Evolutionary conservation across 176 grass and related monocot genomes (phyloP).

Genomic region (Carex littledalei): DNA sequence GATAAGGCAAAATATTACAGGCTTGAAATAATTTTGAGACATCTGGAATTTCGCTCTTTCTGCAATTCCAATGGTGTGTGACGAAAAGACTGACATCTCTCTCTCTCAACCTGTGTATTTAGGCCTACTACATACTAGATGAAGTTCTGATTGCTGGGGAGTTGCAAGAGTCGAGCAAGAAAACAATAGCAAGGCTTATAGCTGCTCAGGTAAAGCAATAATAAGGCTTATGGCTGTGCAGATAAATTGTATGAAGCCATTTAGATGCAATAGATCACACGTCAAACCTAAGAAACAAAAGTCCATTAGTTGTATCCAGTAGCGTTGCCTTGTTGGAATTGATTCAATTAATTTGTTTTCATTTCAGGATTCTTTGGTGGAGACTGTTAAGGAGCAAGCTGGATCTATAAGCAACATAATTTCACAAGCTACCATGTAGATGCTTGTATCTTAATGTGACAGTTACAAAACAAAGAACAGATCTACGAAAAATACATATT

Average conservation of each 20-base stretch:
- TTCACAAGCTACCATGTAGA: slow-evolving; percentile 61
- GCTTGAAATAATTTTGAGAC: neutral
- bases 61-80: neutral
- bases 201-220: slow-evolving; percentile 65
- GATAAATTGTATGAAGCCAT: slow-evolving; percentile 28
- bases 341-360: neutral
- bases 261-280: slow-evolving; percentile 27
- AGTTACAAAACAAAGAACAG: neutral
- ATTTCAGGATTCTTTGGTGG: slow-evolving; percentile 51
- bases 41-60: neutral
- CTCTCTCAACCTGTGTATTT: neutral
- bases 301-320: slow-evolving; percentile 19
- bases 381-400: slow-evolving; percentile 58
- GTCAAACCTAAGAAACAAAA: neutral
- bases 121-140: slow-evolving; percentile 78
- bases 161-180: slow-evolving; percentile 76
- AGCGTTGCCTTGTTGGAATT: slow-evolving; percentile 25
- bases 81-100: neutral
- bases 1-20: neutral
- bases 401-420: slow-evolving; percentile 65
- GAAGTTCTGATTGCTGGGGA: slow-evolving; percentile 76
- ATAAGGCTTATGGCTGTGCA: slow-evolving; percentile 49
- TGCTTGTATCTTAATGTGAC: neutral
- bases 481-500: neutral
- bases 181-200: slow-evolving; percentile 58